A percentile compares a stretch with the other conserved stretches of the same genome.
phyloP scores from a whole-genome alignment of 192 early-diverging fungal species.

The Phycomyces nitens region DNA sequence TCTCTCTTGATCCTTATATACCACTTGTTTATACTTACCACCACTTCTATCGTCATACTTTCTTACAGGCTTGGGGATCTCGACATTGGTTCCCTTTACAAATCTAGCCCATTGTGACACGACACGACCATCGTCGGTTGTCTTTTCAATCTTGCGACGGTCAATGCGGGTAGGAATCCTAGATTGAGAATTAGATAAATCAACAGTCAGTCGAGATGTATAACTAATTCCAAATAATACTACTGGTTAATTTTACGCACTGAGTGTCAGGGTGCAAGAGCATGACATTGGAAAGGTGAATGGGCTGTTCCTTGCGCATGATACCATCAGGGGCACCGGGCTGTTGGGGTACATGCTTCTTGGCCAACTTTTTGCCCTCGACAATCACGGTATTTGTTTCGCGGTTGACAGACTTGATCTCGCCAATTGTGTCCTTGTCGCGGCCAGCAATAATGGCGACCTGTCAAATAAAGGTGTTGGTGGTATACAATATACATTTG shows the following conservation, averaged over 20 bases:
- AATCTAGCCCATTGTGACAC: slow-evolving; percentile 33
- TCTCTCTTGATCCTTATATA: too few species aligned
- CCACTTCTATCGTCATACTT: slow-evolving; percentile 31
- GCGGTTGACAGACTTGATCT: slow-evolving; percentile 34
- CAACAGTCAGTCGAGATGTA: background rate
- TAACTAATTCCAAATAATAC: too few species aligned
- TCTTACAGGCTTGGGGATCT: slow-evolving; percentile 32
- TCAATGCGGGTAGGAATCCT: slow-evolving; percentile 30
- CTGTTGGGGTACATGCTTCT: slow-evolving; percentile 40
- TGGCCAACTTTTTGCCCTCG: slow-evolving; percentile 38
- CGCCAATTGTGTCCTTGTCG: slow-evolving; percentile 39
- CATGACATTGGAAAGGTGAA: slow-evolving; percentile 48
- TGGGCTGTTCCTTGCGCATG: slow-evolving; percentile 35
- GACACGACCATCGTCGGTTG: slow-evolving; percentile 21
- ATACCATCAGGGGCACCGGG: slow-evolving; percentile 36
- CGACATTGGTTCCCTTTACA: slow-evolving; percentile 36
- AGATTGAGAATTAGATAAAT: slow-evolving; percentile 3
- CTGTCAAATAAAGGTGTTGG: slow-evolving; percentile 5
- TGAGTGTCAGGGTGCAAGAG: slow-evolving; percentile 42
- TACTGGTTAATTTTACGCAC: slow-evolving; percentile 9
- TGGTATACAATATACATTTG: background rate
- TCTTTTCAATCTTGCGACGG: slow-evolving; percentile 27
- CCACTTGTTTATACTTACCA: slow-evolving; percentile 17
- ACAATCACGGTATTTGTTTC: slow-evolving; percentile 35
- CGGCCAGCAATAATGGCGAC: slow-evolving; percentile 40